Evolutionary conservation across 2,329 filamentous ascomycete genomes (phyloP).

Genomic region (Leptosphaerulina australis): DNA sequence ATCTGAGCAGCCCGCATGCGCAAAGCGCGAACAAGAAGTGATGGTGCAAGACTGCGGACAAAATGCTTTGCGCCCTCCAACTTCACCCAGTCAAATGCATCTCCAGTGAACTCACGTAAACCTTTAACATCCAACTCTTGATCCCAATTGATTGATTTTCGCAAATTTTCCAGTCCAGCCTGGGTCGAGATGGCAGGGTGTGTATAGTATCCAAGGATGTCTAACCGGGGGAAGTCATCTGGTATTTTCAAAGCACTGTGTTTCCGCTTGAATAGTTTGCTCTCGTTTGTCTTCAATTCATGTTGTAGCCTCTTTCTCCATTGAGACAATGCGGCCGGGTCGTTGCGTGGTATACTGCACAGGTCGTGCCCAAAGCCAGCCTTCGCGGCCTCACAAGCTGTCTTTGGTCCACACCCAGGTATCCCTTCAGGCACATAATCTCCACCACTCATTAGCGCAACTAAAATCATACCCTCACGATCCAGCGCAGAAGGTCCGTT

Average conservation of each 20-base stretch:
- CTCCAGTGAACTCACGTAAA: conserved; percentile 74
- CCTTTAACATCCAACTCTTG: conserved; percentile 67
- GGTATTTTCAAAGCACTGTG: conserved; percentile 78
- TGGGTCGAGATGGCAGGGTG: conserved; percentile 78
- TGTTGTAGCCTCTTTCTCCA: conserved; percentile 77
- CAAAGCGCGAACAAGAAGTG: conserved; percentile 69
- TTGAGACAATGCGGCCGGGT: conserved; percentile 63
- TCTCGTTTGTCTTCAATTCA: conserved; percentile 84
- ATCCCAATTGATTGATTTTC: conserved; percentile 64
- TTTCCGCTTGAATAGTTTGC: conserved; percentile 76
- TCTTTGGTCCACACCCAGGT: conserved; percentile 82
- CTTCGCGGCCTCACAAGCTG: conserved; percentile 86
- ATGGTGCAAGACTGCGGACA: conserved; percentile 77
- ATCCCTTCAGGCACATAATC: conserved; percentile 92
- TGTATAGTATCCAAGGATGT: conserved; percentile 84
- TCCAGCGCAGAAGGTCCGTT: conserved; percentile 68
- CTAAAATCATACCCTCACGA: conserved; percentile 87
- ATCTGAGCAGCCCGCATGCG: conserved; percentile 44
- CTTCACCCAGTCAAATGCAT: conserved; percentile 86
- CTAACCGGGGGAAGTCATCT: conserved; percentile 77
- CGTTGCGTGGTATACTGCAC: conserved; percentile 67
- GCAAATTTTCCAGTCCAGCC: conserved; percentile 62
- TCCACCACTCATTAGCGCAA: conserved; percentile 93
- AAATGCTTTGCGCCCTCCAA: conserved; percentile 82
- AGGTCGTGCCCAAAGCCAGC: conserved; percentile 84